These are phyloP conservation scores for Phoma sp. DNA, from an alignment of 2,329 filamentous ascomycete species.

Conservation along the genomic window DNA sequence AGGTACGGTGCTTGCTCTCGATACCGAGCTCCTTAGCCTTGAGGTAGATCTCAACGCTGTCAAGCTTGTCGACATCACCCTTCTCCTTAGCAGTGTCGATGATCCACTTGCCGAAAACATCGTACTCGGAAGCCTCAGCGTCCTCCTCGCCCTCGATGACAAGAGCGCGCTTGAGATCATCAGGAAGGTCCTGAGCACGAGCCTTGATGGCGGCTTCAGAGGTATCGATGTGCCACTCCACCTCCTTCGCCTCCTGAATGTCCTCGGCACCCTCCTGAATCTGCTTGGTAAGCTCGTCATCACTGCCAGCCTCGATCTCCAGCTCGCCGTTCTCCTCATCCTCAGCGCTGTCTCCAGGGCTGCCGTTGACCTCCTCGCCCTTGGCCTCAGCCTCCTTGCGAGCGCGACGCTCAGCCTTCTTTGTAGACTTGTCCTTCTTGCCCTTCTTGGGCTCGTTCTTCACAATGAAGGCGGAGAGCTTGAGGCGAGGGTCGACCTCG, in stretches of 20 bases:
- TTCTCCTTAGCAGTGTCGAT: slow-evolving; percentile 72
- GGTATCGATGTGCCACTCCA: slow-evolving; percentile 96
- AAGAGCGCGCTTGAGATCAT: slow-evolving; percentile 91
- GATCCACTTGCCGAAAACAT: slow-evolving; percentile 93
- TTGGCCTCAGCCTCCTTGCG: slow-evolving; percentile 73
- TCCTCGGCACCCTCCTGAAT: slow-evolving; percentile 72
- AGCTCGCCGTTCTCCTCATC: slow-evolving; percentile 71
- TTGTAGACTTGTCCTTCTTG: slow-evolving; percentile 96
- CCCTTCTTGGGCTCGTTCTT: slow-evolving; percentile 93
- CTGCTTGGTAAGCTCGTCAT: slow-evolving; percentile 86
- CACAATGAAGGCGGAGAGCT: slow-evolving; percentile 95
- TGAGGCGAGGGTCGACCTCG: slow-evolving; percentile 89
- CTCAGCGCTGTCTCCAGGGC: slow-evolving; percentile 70
- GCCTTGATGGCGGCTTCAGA: slow-evolving; percentile 94
- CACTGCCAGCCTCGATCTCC: slow-evolving; percentile 75
- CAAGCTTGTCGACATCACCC: slow-evolving; percentile 77
- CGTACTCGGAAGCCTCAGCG: slow-evolving; percentile 83
- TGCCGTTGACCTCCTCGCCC: slow-evolving; percentile 62
- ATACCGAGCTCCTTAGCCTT: slow-evolving; percentile 97
- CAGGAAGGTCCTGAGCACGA: slow-evolving; percentile 89
- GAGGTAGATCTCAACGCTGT: slow-evolving; percentile 89
- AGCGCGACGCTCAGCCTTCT: slow-evolving; percentile 84
- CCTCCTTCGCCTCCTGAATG: slow-evolving; percentile 80
- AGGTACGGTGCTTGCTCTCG: slow-evolving; percentile 90
- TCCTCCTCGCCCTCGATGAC: slow-evolving; percentile 83